A percentile compares a stretch with the other conserved stretches of the same genome.
Evolutionary conservation across 768 basidiomycete genomes (phyloP).

Genomic region (Obba rivulosa): DNA sequence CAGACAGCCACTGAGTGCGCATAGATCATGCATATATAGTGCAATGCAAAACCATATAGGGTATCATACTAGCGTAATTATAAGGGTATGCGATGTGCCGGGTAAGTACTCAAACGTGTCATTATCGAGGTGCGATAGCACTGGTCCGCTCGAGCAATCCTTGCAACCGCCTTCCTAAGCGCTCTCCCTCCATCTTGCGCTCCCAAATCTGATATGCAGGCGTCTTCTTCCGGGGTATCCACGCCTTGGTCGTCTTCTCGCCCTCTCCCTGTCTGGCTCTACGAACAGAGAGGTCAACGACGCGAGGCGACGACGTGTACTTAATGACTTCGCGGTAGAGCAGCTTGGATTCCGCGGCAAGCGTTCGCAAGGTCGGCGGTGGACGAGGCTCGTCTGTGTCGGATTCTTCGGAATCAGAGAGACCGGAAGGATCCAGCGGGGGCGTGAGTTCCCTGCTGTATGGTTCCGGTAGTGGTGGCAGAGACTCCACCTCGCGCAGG

Average conservation of each 20-base stretch:
- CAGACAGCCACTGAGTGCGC: no score
- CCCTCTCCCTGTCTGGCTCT: slow-evolving; percentile 47
- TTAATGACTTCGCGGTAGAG: slow-evolving; percentile 87
- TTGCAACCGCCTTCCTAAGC: slow-evolving; percentile 61
- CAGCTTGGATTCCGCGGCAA: slow-evolving; percentile 78
- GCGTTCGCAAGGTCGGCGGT: slow-evolving; percentile 53
- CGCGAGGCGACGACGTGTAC: slow-evolving; percentile 75
- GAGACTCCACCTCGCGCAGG: slow-evolving; percentile 69
- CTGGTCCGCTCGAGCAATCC: slow-evolving; percentile 66
- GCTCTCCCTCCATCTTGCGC: slow-evolving; percentile 70
- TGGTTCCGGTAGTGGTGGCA: slow-evolving; percentile 59
- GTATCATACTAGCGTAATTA: not conserved
- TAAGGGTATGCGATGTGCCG: not conserved
- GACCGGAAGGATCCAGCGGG: slow-evolving; percentile 56
- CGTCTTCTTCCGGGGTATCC: slow-evolving; percentile 76
- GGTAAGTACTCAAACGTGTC: not conserved
- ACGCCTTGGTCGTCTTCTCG: slow-evolving; percentile 43
- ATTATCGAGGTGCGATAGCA: slow-evolving; percentile 17
- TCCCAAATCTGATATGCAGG: slow-evolving; percentile 81
- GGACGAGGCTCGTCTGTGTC: slow-evolving; percentile 41
- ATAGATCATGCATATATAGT: no score
- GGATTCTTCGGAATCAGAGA: slow-evolving; percentile 62
- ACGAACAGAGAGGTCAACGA: slow-evolving; percentile 76
- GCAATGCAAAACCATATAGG: not conserved
- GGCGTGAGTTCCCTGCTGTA: slow-evolving; percentile 53